Evolutionary conservation across 768 basidiomycete genomes (phyloP), one percentile per base, ranked within the genome.

Genomic region (Phylloporus sp.): DNA sequence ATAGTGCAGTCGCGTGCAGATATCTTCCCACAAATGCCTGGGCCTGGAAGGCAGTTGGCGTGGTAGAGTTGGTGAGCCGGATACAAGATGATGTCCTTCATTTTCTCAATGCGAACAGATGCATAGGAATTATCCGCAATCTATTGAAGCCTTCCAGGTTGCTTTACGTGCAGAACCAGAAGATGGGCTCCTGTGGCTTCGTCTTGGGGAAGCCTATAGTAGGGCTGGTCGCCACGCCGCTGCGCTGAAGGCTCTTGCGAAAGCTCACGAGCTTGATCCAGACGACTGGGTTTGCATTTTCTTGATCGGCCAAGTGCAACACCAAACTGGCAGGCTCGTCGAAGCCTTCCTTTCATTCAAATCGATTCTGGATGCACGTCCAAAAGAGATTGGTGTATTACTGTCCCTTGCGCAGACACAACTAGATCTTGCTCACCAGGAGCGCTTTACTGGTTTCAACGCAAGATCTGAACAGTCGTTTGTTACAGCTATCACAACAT

Each of bases 31-130:
- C 80, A 29, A 93, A 95, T 57, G 78, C 85, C 8, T 99, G 96
- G 96, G 96, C 96, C 4, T 99, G 95, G 94, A 97, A 96, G 67
- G 94, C 93, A 18, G 68, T 91, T 28, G 96, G 92, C 1, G 80
- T 90, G 1, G 93, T 93, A 2, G 92, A 94, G 63, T 69, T 94
- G 69, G 95, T 93, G 58, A 65, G 85, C 70, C 35, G 18, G 18
- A 14, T 38, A 27, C 38, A 43, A 56, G 52, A 23, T 17, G 14
- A 7, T 15, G 22, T 33, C 11, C 18, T 44, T 35, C n/a, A 11
- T 22, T 7, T 50, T 42, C 36, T 33, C 11, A 45, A 21, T 27
- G 36, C 17, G 29, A 38, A 8, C 52, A 92, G 90, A 79, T 74
- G 47, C 79, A 79, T 21, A 72, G 72, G 41, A 82, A 90, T 52